Percentiles rank a stretch among this genome's conserved stretches.
These are phyloP conservation scores for Strombidium stylifer DNA, from an alignment of 73 alveolate species.

Conservation along the genomic window DNA sequence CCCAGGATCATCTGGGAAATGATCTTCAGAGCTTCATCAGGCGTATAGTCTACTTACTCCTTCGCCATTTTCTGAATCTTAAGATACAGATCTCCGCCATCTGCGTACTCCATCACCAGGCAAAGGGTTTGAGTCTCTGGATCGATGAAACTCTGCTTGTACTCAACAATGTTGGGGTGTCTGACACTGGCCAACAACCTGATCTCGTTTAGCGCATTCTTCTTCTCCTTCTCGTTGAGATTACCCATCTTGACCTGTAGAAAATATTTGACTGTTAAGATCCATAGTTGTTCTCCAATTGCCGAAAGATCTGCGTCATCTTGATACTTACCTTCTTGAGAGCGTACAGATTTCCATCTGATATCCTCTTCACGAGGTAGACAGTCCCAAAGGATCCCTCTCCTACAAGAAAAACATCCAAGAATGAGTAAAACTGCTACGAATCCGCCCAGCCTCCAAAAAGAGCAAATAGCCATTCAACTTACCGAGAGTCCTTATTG, in stretches of 20 bases:
- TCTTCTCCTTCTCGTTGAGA: slow-evolving; percentile 33
- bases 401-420: neutral
- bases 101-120: slow-evolving; percentile 41
- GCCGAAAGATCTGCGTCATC: neutral
- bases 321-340: slow-evolving; percentile 34
- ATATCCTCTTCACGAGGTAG: slow-evolving; percentile 16
- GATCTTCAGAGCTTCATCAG: slow-evolving; percentile 61
- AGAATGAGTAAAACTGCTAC: no score
- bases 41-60: neutral
- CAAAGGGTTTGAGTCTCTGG: slow-evolving; percentile 13
- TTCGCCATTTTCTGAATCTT: neutral
- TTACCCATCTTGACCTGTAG: slow-evolving; percentile 31
- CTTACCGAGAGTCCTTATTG: no score
- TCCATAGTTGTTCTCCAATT: no score
- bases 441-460: no score
- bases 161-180: slow-evolving; percentile 30
- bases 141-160: slow-evolving; percentile 35
- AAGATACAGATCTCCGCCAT: slow-evolving; percentile 18
- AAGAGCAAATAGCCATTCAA: no score
- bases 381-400: slow-evolving; percentile 30
- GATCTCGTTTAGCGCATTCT: slow-evolving; percentile 39
- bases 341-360: slow-evolving; percentile 31
- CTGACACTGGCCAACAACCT: slow-evolving; percentile 28
- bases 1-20: slow-evolving; percentile 82
- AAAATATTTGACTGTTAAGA: neutral